Base-by-base conservation (phyloP, 1,284 basidiomycete genomes). In the Butyriboletus pseudospeciosus region DNA sequence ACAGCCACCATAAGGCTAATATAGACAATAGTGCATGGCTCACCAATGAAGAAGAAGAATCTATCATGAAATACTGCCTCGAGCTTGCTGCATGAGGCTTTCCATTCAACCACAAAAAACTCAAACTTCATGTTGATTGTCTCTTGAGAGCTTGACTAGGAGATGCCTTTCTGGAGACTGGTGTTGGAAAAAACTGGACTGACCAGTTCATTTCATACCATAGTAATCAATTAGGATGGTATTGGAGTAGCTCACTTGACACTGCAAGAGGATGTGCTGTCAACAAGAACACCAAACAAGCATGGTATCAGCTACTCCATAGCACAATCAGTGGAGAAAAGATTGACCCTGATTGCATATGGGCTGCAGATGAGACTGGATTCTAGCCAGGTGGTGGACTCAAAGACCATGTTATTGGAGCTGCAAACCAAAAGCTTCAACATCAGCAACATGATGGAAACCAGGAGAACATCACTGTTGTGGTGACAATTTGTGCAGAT, bases 401-500 rank as follows among this genome's bases (percentile, higher is more conserved):
- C 0, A 49, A 32, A 12, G 7, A 47, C 1, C 30, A 7, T 7
- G 46, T 56, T 6, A 42, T 56, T 36, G 46, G 46, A 1, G 8
- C n/a, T n/a, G 41, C 50, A 23, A 5, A 25, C 3, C 17, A 43
- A 23, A 49, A 56, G 16, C 16, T 30, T 1, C 52, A 56, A 14
- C 26, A 56, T 50, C 38, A 55, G 7, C 55, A 56, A 28, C 4
- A 2, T 34, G 44, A 55, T 36, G 39, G 47, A 25, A 56, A 42
- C 10, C 1, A 10, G 4, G 43, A 55, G 7, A 57, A 36, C 4
- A 55, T 57, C 20, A 54, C 52, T 16, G 20, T 56, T 7, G 34
- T 57, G 39, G 30, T 54, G 2, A 50, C 44, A 23, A 55, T 57
- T 3, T 57, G 52, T 47, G 37, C 52, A 3, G 35, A 56, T 48